Percentiles rank a stretch among this genome's conserved stretches.
phyloP scores from a whole-genome alignment of 495 filamentous ascomycete species.

The Lophiotrema nucula region DNA sequence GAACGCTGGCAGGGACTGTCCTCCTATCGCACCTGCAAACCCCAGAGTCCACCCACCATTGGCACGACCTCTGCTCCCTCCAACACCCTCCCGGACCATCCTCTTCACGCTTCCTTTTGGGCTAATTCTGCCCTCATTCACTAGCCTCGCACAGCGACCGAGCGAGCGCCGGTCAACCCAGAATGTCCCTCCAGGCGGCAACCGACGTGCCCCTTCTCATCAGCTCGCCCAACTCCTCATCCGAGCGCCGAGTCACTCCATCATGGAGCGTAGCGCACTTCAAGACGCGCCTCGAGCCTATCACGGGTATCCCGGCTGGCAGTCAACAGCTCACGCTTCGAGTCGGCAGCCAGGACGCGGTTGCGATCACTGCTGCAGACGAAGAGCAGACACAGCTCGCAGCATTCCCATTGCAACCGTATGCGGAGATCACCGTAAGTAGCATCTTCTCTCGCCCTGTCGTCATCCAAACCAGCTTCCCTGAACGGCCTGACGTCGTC shows the following conservation, averaged over 20 bases:
- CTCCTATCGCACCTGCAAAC: background rate
- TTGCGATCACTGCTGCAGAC: slow-evolving; percentile 61
- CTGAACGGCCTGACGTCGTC: no score
- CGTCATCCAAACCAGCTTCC: background rate
- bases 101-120: slow-evolving; percentile 3
- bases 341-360: slow-evolving; percentile 52
- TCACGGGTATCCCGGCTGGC: slow-evolving; percentile 85
- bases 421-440: slow-evolving; percentile 77
- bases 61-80: slow-evolving; percentile 1
- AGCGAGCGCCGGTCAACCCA: background rate
- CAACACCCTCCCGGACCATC: background rate
- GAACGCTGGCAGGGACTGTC: no score
- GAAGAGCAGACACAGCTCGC: slow-evolving; percentile 64
- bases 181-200: slow-evolving; percentile 56
- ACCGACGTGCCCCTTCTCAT: slow-evolving; percentile 83
- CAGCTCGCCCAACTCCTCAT: slow-evolving; percentile 68
- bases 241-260: slow-evolving; percentile 86
- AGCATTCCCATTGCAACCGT: slow-evolving; percentile 63
- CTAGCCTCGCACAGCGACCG: background rate
- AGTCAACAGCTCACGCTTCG: slow-evolving; percentile 72
- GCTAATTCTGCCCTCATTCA: background rate
- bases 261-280: slow-evolving; percentile 87
- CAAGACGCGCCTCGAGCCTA: slow-evolving; percentile 85
- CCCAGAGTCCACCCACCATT: slow-evolving; percentile 1
- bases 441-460: slow-evolving; percentile 9